Conservation (phyloP, 345 rosid genomes). For the Rhodamnia argentea region DNA sequence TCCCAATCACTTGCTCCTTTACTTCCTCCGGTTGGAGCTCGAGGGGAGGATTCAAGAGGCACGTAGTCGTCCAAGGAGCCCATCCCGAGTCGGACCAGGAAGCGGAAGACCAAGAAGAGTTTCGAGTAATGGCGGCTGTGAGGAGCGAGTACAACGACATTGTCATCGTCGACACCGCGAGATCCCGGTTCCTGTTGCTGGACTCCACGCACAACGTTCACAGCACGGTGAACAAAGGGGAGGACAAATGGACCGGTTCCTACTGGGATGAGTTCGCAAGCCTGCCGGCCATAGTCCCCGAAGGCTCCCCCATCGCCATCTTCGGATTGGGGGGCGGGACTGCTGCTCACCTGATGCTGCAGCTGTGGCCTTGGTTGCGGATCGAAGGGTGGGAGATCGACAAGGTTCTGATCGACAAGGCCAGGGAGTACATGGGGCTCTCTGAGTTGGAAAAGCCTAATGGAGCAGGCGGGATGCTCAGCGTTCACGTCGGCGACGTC, state of each 20-base stretch:
- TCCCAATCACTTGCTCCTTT: background rate
- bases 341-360: conserved; percentile 77
- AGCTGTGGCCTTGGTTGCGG: conserved; percentile 59
- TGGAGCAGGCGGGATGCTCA: conserved; percentile 43
- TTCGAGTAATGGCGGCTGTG: conserved; percentile 39
- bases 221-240: conserved; percentile 57
- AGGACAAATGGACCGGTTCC: conserved; percentile 57
- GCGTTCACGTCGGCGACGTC: conserved; percentile 52
- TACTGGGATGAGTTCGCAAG: conserved; percentile 87
- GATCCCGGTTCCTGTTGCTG: conserved; percentile 62
- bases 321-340: conserved; percentile 95
- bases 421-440: conserved; percentile 52
- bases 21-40: background rate
- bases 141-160: conserved; percentile 65
- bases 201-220: conserved; percentile 78
- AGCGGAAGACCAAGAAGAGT: conserved; percentile 33
- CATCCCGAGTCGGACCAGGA: background rate
- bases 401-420: conserved; percentile 37
- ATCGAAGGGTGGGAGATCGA: conserved; percentile 48
- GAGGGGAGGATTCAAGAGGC: background rate
- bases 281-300: conserved; percentile 63
- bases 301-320: conserved; percentile 72
- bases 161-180: conserved; percentile 50
- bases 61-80: background rate
- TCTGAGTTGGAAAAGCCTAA: conserved; percentile 56